phyloP scores from a whole-genome alignment of 306 rosid species.

The Cicer pinnatifidum region DNA sequence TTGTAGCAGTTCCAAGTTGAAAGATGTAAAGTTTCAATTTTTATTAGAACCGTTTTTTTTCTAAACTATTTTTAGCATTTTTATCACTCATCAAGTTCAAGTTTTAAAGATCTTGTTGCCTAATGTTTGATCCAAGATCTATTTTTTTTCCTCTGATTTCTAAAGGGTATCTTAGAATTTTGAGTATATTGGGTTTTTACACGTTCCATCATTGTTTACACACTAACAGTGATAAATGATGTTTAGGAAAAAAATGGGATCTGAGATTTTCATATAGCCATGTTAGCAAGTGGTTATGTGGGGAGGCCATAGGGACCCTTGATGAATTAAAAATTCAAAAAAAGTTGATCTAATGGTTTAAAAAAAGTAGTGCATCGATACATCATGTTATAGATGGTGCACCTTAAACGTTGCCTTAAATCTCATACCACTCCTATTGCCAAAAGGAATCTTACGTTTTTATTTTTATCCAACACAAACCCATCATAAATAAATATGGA shows the following conservation, averaged over 20 bases:
- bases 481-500: slow-evolving; percentile 35
- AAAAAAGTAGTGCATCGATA: background rate
- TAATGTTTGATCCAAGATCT: slow-evolving; percentile 1
- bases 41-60: background rate
- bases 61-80: background rate
- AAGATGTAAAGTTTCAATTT: background rate
- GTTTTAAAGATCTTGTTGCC: background rate
- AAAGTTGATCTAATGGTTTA: no score
- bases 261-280: background rate
- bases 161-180: background rate
- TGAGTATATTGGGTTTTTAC: background rate
- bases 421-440: slow-evolving; percentile 23
- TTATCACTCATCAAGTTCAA: slow-evolving; percentile 5
- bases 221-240: background rate
- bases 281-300: background rate
- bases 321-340: slow-evolving; percentile 3
- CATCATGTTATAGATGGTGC: slow-evolving; percentile 1
- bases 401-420: slow-evolving; percentile 1
- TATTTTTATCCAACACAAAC: slow-evolving; percentile 32
- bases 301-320: background rate
- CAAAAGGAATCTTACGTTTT: slow-evolving; percentile 27
- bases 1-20: slow-evolving; percentile 2
- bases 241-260: background rate
- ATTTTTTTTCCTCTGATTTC: background rate
- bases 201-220: background rate